Percentiles rank a stretch among this genome's conserved stretches.
Evolutionary conservation across 805 yeast species (phyloP).

Genomic region (Wickerhamiella occidentalis): DNA sequence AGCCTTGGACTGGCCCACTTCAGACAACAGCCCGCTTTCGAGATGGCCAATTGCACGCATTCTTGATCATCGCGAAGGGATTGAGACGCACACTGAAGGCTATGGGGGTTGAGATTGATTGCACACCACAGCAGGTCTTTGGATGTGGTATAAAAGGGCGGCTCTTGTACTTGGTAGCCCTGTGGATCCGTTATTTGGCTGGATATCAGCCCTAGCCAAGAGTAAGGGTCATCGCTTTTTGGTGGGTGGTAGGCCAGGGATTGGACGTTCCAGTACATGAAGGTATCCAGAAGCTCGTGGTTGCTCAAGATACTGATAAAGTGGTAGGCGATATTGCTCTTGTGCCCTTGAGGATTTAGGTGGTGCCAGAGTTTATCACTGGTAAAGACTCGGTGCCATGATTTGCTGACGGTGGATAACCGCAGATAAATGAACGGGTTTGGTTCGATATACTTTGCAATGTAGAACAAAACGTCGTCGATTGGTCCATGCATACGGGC

Average conservation of each 20-base stretch:
- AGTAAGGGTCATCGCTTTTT: background rate
- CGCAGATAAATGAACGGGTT: background rate
- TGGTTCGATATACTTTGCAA: background rate
- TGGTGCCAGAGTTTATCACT: conserved; percentile 1
- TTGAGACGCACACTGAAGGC: background rate
- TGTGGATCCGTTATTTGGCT: background rate
- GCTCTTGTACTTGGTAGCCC: background rate
- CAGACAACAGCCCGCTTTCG: background rate
- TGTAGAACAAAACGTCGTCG: background rate
- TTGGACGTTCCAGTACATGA: background rate
- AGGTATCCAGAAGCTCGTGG: background rate
- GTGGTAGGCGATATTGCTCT: background rate
- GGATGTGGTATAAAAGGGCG: background rate
- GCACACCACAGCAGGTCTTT: background rate
- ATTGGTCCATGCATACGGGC: no score
- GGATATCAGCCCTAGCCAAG: background rate
- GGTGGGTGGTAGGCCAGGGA: background rate
- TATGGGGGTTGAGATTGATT: background rate
- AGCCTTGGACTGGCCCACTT: background rate
- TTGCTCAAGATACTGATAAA: background rate
- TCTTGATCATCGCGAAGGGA: background rate
- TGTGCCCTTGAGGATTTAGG: background rate
- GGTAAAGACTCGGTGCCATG: background rate
- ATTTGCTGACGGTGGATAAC: background rate
- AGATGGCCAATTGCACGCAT: background rate